Evolutionary conservation across 116 monocot species (phyloP).

Genomic region (Zostera marina): DNA sequence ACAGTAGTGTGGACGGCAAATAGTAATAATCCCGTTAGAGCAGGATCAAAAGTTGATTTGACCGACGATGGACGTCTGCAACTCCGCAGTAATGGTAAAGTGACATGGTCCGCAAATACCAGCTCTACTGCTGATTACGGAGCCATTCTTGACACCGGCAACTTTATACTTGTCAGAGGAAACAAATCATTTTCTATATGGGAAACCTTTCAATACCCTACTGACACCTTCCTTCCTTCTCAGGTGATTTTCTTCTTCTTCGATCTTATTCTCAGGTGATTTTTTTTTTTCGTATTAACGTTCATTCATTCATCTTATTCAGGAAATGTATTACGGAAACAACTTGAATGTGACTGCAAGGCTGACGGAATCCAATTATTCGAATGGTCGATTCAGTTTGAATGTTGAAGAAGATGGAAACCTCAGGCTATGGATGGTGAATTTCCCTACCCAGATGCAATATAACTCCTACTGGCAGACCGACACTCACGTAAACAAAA

Average conservation of each 20-base stretch:
- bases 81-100: neutral
- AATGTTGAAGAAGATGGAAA: neutral
- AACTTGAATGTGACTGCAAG: neutral
- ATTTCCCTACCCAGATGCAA: neutral
- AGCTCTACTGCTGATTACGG: neutral
- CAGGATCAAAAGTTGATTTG: neutral
- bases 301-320: too few species aligned
- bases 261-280: too few species aligned
- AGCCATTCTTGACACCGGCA: neutral
- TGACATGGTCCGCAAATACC: neutral
- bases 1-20: neutral
- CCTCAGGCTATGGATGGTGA: neutral
- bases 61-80: neutral
- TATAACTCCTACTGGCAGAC: neutral
- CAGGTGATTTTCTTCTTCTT: neutral
- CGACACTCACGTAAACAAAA: neutral
- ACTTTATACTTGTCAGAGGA: neutral
- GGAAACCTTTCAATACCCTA: neutral
- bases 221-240: neutral
- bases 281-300: too few species aligned
- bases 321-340: neutral
- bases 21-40: neutral
- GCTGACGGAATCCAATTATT: neutral
- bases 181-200: neutral
- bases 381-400: neutral